Base-by-base conservation (phyloP, 371 early-diverging fungal species). In the Zancudomyces culisetae region DNA sequence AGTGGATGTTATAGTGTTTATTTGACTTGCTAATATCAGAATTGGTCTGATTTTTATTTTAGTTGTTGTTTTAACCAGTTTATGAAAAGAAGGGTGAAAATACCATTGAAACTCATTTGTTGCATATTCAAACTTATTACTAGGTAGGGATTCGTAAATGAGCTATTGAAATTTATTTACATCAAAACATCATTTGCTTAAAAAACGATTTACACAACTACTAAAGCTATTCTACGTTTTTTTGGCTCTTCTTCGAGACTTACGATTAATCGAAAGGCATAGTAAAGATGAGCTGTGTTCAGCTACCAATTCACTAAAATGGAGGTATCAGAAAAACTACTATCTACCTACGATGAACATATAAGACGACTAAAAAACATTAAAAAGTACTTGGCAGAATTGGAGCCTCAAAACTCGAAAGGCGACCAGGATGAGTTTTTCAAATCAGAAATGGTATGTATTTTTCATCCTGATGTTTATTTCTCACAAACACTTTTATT, bases 391-490 rank as follows among this genome's bases (percentile, higher is more conserved):
- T 2, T n/a, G 29, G 48, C 18, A n/a, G 39, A n/a, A 20, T 30
- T n/a, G 23, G 6, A 43, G 51, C n/a, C 27, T 2, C n/a, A n/a
- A 19, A 28, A 26, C 6, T 10, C 6, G 35, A 35, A 10, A 10
- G 4, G 46, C 56, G 1, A 20, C 21, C 41, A 56, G 57, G 45
- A 55, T 54, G 28, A 51, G 47, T 41, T 56, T 55, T 10, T 54
- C 60, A 12, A 53, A 50, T 21, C 35, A 42, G 21, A 23, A 49
- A 2, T 35, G 30, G 45, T 51, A 51, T 20, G 48, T 29, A 13
- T 21, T 8, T 27, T 51, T 51, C 28, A 10, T 22, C 19, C 15
- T 35, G 35, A 6, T 35, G 35, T 15, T 35, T 19, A 24, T 39
- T 12, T 2, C 2, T 10, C n/a, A 12, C 23, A 24, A 3, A 24